Base-by-base conservation (phyloP, 2,329 filamentous ascomycete genomes). In the Polytolypa hystricis region DNA sequence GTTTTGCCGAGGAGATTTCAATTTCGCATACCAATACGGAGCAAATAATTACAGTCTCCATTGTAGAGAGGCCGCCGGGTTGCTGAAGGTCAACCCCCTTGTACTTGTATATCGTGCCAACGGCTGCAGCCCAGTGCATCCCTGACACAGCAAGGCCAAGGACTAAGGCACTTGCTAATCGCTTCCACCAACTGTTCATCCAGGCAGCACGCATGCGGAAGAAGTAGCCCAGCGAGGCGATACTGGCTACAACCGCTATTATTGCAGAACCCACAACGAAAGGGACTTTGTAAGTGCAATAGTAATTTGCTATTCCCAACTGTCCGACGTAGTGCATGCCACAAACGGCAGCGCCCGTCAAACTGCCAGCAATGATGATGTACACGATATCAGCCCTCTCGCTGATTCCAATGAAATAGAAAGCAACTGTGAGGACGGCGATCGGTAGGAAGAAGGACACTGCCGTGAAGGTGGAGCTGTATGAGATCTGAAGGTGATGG, bases 241-340 rank as follows among this genome's bases (percentile, higher is more conserved):
- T 76, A 43, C 79, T 86, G 5, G 82, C 81, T 6, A 74, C 69
- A 3, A 84, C 70, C 4, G 85, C 81, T 43, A 93, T 85, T 30
- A 80, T 54, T 14, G 75, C 74, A 4, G 84, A 74, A 2, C 79
- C 82, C 2, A 79, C 61, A 11, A 93, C 70, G 50, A 77, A 75
- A 15, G 60, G 61, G 10, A 62, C 52, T 3, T 61, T 57, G 47
- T 87, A 86, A 8, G 66, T 60, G 47, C 82, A 79, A 3, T 54
- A 59, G 52, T 91, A 93, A 54, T 93, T 89, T 18, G 70, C 69
- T 42, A 89, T 85, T 21, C 84, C 84, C 20, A 81, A 73, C 53
- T 93, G 86, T n/a, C 84, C 84, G 12, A 89, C 66, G 50, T 91
- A 93, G 56, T 93, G 83, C 84, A 93, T 91, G 20, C 80, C 81